These are phyloP conservation scores for Mortierella sp. DNA, from an alignment of 371 early-diverging fungal genomes.

Conservation along the genomic window DNA sequence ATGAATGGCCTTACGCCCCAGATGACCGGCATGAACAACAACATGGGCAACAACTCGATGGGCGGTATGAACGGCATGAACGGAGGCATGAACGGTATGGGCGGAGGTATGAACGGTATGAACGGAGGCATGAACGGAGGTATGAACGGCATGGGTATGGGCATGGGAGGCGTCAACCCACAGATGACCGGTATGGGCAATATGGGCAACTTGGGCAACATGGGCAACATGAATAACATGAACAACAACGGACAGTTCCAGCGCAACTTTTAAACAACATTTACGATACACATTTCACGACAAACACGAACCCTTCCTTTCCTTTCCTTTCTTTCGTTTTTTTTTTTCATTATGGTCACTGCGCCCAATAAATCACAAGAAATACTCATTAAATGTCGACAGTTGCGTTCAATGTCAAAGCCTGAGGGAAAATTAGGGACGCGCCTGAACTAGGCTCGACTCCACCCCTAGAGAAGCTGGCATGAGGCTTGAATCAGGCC, in stretches of 20 bases:
- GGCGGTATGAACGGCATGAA: constrained; percentile 19
- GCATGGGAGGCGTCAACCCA: constrained; percentile 15
- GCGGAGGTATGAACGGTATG: constrained; percentile 23
- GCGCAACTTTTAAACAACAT: constrained; percentile 5
- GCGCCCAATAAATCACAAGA: not conserved
- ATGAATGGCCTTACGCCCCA: constrained; percentile 10
- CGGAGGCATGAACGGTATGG: constrained; percentile 32
- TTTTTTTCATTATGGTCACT: not conserved
- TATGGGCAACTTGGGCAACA: constrained; percentile 32
- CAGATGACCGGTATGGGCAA: constrained; percentile 41
- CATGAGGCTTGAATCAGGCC: too few species aligned
- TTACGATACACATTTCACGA: not conserved
- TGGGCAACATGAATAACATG: constrained; percentile 31
- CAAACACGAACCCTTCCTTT: constrained; percentile 4
- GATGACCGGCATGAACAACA: constrained; percentile 35
- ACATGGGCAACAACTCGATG: constrained; percentile 35
- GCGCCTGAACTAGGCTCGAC: too few species aligned
- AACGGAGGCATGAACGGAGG: constrained; percentile 23
- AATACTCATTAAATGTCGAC: too few species aligned
- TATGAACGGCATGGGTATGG: constrained; percentile 25
- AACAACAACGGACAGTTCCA: constrained; percentile 15
- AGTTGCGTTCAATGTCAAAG: not conserved
- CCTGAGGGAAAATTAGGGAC: too few species aligned
- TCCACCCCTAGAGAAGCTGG: too few species aligned
- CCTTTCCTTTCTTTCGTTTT: not conserved